Evolutionary conservation across 495 filamentous ascomycete genomes (phyloP), one percentile per base, ranked within the genome.

Genomic region (Aspergillus nanangensis): DNA sequence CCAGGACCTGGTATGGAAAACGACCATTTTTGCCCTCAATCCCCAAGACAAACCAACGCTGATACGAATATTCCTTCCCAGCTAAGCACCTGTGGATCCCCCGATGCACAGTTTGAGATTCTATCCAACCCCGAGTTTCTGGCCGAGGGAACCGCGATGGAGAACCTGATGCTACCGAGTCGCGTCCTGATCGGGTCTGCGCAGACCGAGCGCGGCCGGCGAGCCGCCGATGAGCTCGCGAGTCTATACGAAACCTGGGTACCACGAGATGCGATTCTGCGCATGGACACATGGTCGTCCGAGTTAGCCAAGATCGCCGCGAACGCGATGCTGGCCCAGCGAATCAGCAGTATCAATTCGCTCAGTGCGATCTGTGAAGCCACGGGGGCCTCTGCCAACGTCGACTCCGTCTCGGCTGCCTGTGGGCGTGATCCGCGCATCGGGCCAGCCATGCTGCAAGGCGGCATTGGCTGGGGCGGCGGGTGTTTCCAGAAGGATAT

Each of bases 121-220:
- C 75, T 92, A 3, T 88, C 84, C 5, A 92, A 90, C 54, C 87
- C 87, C 3, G 87, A 92, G 51, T 90, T 90, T 49, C 67, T 90
- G 0, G 82, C 87, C 9, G 86, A 86, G 46, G 87, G 87, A 22
- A 88, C 82, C 0, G 86, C 87, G 0, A 75, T 90, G 37, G 59
- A 72, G 5, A 79, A 90, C 52, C 65, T 90, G 9, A 69, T 87
- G 38, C 53, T 69, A 19, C 87, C 87, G 7, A 83, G 86, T 47
- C 79, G 87, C 14, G 76, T 90, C 11, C 69, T 90, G 13, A 89
- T 92, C 50, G 87, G 87, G 10, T 87, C 81, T 8, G 58, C 74
- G 7, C 58, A 65, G 9, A 86, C 78, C 0, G 37, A 60, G 3
- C 49, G 67, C 4, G 85, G 83, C 5, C 64, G 66, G 7, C 61